Base-by-base conservation (phyloP, 2,329 filamentous ascomycete species). In the Fusarium aywerte region DNA sequence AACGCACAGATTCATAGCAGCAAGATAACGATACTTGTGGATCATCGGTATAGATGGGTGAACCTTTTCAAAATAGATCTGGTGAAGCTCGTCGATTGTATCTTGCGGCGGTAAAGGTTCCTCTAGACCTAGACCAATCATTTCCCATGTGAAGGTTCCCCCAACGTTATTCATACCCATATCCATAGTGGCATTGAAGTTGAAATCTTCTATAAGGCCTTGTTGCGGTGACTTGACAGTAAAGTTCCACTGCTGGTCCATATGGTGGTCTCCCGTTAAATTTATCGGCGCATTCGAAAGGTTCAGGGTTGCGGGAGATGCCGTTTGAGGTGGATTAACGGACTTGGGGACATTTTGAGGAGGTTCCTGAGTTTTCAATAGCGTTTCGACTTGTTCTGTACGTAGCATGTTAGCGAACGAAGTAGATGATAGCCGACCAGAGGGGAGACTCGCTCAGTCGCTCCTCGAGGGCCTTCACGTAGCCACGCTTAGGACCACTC, bases 401-500 rank as follows among this genome's bases (percentile, higher is more conserved):
- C 33, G 47, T 35, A 23, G 25, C 45, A 55, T 25, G 51, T 73
- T 43, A 73, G 58, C 40, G 43, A 53, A 65, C 63, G 50, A 71
- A 70, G 25, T 56, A 59, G 45, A 38, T 31, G 35, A 33, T 42
- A 47, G 21, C 49, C 20, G 36, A 20, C 50, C 36, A n/a, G 25
- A 27, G 38, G 42, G 45, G 50, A 36, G 13, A 60, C 91, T 81
- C 84, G 97, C 93, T 94, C 75, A 99, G 81, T 77, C 96, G 88
- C 77, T 96, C 94, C 79, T 98, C 96, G 71, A 98, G 81, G 61
- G 93, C 90, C 83, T 97, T 97, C 64, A 97, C 94, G 76, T 97
- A 97, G 72, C 94, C 94, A 76, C 94, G 87, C 82, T 97, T 97
- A 4, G 94, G 94, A 4, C 94, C 94, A 77, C 93, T 97, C 87